Evolutionary conservation across 441 rosid genomes (phyloP), one percentile per base, ranked within the genome.

Genomic region (Pelargonium fulgidum): DNA sequence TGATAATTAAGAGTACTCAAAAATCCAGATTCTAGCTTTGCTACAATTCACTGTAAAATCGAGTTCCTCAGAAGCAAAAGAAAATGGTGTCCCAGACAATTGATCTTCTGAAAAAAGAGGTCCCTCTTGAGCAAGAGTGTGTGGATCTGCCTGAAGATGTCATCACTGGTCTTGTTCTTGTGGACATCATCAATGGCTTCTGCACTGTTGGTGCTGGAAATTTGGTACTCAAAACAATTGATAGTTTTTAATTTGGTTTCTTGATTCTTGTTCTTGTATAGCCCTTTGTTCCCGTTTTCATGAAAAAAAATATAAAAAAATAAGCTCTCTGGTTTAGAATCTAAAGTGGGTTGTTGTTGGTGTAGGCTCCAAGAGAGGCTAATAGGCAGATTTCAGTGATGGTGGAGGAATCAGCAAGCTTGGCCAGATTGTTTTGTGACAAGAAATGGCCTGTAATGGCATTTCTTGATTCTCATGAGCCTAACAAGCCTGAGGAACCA

Each of bases 161-260:
- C 4, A 65, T 39, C 16, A 67, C 69, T 7, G 81, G 81, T 20
- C 81, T 75, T 59, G 79, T 75, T 70, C 81, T 70, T 24, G 79
- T 75, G 61, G 81, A 75, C 48, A 70, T 79, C 66, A 70, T 79
- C 73, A 72, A 79, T 69, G 79, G 79, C 19, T 79, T 75, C 72
- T 79, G 81, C 66, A 79, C 81, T 13, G 79, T 75, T 8, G 82
- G 82, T 14, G 72, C 79, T 7, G 82, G 79, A 58, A 79, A 64
- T 58, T 67, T 79, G 72, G 82, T 75, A 59, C 42, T 10, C 54
- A 47, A 10, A 29, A 29, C 36, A 29, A 29, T 29, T 29, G 36
- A 26, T 26, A 1, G 2, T 26, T 26, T 26, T 26, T 3, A 26
- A 26, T 26, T 1, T 29, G 36, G 36, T 29, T 29, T 29, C 36